Percentiles rank a stretch among this genome's conserved stretches.
phyloP scores from a whole-genome alignment of 495 filamentous ascomycete species.

The Gamarada debralockiae region DNA sequence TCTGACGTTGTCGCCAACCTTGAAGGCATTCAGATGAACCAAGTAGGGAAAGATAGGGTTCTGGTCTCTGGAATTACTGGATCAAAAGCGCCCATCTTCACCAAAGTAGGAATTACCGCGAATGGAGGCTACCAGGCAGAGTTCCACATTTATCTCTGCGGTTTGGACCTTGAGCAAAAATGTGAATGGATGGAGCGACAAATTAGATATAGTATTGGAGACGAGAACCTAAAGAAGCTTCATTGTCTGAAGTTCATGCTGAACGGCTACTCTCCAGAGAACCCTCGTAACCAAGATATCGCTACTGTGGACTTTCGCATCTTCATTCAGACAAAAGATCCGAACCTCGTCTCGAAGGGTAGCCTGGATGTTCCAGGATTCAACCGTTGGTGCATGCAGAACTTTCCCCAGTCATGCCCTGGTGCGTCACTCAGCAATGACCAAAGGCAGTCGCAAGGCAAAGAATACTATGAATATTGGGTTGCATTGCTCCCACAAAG shows the following conservation, averaged over 20 bases:
- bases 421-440: constrained; percentile 31
- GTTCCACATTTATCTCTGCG: constrained; percentile 14
- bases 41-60: constrained; percentile 40
- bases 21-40: constrained; percentile 41
- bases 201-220: constrained; percentile 5
- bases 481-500: constrained; percentile 30
- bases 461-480: constrained; percentile 30
- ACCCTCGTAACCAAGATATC: constrained; percentile 29
- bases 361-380: constrained; percentile 29
- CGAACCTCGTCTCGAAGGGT: constrained; percentile 15
- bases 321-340: constrained; percentile 25
- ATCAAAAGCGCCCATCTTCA: constrained; percentile 36
- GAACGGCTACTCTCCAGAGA: constrained; percentile 24
- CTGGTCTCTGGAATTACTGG: constrained; percentile 39
- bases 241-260: constrained; percentile 29
- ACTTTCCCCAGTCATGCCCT: constrained; percentile 29
- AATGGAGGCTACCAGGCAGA: constrained; percentile 9
- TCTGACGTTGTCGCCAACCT: constrained; percentile 51
- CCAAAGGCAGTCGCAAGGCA: constrained; percentile 23
- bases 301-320: constrained; percentile 33
- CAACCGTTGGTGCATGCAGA: constrained; percentile 26
- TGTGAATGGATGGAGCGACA: constrained; percentile 10
- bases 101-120: constrained; percentile 9
- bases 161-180: constrained; percentile 22
- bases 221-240: constrained; percentile 19